Conservation (phyloP, 2,329 filamentous ascomycete species). For the Zymoseptoria passerinii region DNA sequence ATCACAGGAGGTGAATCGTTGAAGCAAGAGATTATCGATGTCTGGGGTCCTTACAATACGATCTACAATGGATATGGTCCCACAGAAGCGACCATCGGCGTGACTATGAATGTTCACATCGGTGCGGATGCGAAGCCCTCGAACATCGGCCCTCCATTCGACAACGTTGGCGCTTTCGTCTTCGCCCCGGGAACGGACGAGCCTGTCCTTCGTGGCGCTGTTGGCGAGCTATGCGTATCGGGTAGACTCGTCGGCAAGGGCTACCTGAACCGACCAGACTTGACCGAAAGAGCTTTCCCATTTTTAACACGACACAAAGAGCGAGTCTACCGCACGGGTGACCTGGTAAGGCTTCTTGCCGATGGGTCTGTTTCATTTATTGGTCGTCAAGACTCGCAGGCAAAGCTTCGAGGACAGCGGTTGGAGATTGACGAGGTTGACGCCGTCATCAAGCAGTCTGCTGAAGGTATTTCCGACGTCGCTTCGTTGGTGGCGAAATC, state of each 20-base stretch:
- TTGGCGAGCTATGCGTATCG: constrained; percentile 83
- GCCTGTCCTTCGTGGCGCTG: constrained; percentile 66
- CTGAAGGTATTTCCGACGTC: constrained; percentile 55
- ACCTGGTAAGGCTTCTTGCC: constrained; percentile 72
- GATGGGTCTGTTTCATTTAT: constrained; percentile 81
- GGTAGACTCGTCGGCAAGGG: constrained; percentile 82
- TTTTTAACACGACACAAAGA: constrained; percentile 42
- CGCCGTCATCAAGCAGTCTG: constrained; percentile 60
- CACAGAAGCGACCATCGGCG: constrained; percentile 86
- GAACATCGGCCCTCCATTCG: constrained; percentile 81
- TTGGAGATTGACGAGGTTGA: constrained; percentile 91
- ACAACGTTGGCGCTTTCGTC: constrained; percentile 79
- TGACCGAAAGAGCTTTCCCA: constrained; percentile 71
- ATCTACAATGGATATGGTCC: constrained; percentile 90
- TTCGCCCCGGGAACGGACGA: constrained; percentile 59
- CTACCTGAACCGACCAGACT: constrained; percentile 71
- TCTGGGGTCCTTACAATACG: constrained; percentile 69
- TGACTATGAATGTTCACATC: constrained; percentile 81
- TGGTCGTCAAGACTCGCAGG: constrained; percentile 80
- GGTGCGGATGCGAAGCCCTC: constrained; percentile 68
- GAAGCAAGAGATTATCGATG: constrained; percentile 79
- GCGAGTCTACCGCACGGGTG: constrained; percentile 74
- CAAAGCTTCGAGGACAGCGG: constrained; percentile 82
- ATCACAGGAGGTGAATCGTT: constrained; percentile 87
- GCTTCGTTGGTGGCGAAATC: constrained; percentile 70